Conservation (phyloP, 768 basidiomycete genomes). For the Mycena maculata region DNA sequence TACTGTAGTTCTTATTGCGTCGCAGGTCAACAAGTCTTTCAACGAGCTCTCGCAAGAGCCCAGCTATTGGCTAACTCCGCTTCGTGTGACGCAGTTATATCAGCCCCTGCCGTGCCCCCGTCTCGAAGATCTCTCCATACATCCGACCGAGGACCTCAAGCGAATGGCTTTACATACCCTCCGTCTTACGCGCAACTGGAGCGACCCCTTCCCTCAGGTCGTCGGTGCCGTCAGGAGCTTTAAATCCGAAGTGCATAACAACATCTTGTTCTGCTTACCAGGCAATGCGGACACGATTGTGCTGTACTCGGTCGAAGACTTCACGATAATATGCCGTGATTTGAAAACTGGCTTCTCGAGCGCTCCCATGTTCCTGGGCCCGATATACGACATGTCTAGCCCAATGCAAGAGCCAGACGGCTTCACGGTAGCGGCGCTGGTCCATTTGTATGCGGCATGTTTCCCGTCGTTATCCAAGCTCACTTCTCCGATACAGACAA, state of each 20-base stretch:
- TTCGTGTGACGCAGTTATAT: constrained; percentile 35
- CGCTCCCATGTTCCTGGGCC: constrained; percentile 6
- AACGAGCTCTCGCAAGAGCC: constrained; percentile 39
- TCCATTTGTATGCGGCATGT: background rate
- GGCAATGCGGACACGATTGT: constrained; percentile 22
- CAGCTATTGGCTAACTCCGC: constrained; percentile 44
- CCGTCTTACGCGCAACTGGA: constrained; percentile 47
- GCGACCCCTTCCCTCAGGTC: constrained; percentile 31
- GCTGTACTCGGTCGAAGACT: constrained; percentile 4
- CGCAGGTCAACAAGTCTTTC: constrained; percentile 39
- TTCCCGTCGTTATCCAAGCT: background rate
- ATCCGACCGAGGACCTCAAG: constrained; percentile 37
- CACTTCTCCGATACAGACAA: background rate
- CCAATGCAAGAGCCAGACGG: constrained; percentile 17
- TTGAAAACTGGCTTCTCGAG: constrained; percentile 3
- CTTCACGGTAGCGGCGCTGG: background rate
- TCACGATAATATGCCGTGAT: constrained; percentile 22
- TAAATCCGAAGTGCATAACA: constrained; percentile 1
- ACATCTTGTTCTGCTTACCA: constrained; percentile 15
- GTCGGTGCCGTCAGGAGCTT: constrained; percentile 36
- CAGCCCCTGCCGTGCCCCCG: constrained; percentile 46
- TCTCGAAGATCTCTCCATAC: constrained; percentile 39
- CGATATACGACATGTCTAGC: constrained; percentile 12
- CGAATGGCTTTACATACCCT: constrained; percentile 41
- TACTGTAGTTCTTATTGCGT: background rate